These are phyloP conservation scores for Dalbergia cochinchinensis DNA, from an alignment of 306 rosid genomes.

Conservation along the genomic window DNA sequence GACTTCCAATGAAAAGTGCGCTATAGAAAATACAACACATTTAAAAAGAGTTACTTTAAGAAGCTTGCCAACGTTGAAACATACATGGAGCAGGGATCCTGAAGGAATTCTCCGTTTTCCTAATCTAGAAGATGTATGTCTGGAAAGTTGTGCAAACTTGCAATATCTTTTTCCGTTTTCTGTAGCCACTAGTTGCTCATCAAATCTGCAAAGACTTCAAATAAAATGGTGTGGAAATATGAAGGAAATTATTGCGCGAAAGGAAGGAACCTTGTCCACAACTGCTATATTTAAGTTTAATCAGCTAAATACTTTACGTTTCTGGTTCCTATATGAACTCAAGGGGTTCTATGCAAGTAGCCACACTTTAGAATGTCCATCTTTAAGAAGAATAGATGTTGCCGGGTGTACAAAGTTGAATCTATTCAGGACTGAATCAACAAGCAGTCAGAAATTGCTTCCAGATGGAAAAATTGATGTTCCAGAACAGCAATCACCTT, in stretches of 20 bases:
- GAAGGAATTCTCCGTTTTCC: not conserved
- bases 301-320: not conserved
- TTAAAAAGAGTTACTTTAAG: slow-evolving; percentile 31
- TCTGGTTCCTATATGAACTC: not conserved
- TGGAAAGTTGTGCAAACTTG: not conserved
- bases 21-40: not conserved
- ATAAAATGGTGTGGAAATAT: not conserved
- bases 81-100: not conserved
- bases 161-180: not conserved
- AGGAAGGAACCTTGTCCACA: not conserved
- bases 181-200: not conserved
- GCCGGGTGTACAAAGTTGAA: too few species aligned
- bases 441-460: too few species aligned
- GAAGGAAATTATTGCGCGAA: slow-evolving; percentile 23
- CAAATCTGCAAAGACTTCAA: not conserved
- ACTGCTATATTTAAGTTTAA: slow-evolving; percentile 14
- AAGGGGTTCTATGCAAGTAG: too few species aligned
- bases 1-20: too few species aligned
- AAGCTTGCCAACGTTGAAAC: not conserved
- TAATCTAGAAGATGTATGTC: not conserved
- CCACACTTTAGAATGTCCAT: too few species aligned
- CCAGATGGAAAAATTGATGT: too few species aligned
- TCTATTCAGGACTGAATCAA: too few species aligned
- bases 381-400: too few species aligned
- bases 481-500: too few species aligned